Evolutionary conservation across 306 rosid species (phyloP).

Genomic region (Inga oerstediana): DNA sequence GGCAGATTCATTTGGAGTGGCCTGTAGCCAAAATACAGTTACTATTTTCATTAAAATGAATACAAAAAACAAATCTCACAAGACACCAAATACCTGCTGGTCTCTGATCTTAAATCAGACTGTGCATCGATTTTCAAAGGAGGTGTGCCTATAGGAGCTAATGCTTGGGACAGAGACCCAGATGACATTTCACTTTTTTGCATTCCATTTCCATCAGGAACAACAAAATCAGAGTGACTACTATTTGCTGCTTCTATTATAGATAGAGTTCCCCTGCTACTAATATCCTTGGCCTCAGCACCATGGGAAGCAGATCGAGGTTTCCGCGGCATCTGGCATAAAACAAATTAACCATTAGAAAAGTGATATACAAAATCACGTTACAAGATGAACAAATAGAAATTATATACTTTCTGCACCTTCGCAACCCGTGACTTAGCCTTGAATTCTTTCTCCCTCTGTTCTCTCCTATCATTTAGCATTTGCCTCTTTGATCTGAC

Average conservation of each 20-base stretch:
- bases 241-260: slow-evolving; percentile 51
- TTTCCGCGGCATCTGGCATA: slow-evolving; percentile 61
- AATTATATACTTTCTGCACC: slow-evolving; percentile 44
- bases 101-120: slow-evolving; percentile 64
- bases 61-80: slow-evolving; percentile 13
- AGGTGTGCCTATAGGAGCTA: slow-evolving; percentile 95
- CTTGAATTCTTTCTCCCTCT: slow-evolving; percentile 86
- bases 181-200: slow-evolving; percentile 58
- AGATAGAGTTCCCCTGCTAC: slow-evolving; percentile 52
- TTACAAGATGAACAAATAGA: slow-evolving; percentile 17
- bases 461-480: slow-evolving; percentile 94
- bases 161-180: slow-evolving; percentile 69
- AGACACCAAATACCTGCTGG: slow-evolving; percentile 54
- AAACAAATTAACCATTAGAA: slow-evolving; percentile 27
- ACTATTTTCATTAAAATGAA: background rate
- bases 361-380: slow-evolving; percentile 27
- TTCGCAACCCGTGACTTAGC: slow-evolving; percentile 79
- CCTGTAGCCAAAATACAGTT: slow-evolving; percentile 49
- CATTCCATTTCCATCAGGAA: slow-evolving; percentile 53
- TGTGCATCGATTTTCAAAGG: slow-evolving; percentile 77
- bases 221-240: slow-evolving; percentile 50
- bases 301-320: slow-evolving; percentile 52
- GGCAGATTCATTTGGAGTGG: slow-evolving; percentile 58
- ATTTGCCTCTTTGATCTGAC: slow-evolving; percentile 97
- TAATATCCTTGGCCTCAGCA: slow-evolving; percentile 40